Evolutionary conservation across 352 stramenopile genomes (phyloP).

Genomic region (Globisporangium emineosum): DNA sequence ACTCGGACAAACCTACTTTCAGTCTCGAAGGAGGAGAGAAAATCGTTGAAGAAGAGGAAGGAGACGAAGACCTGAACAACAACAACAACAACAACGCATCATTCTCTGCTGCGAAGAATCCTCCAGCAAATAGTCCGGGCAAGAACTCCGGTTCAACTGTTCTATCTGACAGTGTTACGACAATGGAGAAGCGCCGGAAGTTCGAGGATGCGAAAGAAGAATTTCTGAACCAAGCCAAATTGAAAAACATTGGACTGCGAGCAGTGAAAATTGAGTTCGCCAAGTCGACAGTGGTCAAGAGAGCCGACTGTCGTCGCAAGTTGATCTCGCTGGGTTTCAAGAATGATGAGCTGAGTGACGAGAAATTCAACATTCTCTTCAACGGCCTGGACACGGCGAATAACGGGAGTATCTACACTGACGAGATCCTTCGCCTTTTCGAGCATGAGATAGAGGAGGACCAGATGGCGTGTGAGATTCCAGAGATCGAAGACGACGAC

Average conservation of each 20-base stretch:
- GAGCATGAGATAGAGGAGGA: slow-evolving; percentile 72
- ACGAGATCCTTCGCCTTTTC: slow-evolving; percentile 62
- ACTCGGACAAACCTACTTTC: slow-evolving; percentile 68
- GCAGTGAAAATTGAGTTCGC: slow-evolving; percentile 66
- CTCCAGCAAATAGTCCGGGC: slow-evolving; percentile 23
- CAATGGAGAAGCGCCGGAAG: slow-evolving; percentile 44
- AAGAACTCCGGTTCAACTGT: slow-evolving; percentile 36
- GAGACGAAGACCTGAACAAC: slow-evolving; percentile 34
- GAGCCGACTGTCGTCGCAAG: slow-evolving; percentile 54
- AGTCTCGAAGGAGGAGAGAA: slow-evolving; percentile 65
- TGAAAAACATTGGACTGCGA: slow-evolving; percentile 63
- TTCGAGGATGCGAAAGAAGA: slow-evolving; percentile 80
- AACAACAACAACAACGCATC: not conserved
- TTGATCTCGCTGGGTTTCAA: slow-evolving; percentile 68
- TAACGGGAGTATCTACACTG: slow-evolving; percentile 40
- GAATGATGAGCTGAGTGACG: slow-evolving; percentile 61
- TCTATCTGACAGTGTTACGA: slow-evolving; percentile 26
- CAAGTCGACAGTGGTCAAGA: slow-evolving; percentile 46
- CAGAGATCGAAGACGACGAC: slow-evolving; percentile 81
- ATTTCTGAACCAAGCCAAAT: slow-evolving; percentile 52
- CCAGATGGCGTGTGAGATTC: slow-evolving; percentile 64
- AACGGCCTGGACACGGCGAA: slow-evolving; percentile 36
- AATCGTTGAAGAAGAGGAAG: slow-evolving; percentile 82
- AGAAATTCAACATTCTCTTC: slow-evolving; percentile 67
- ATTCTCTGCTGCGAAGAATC: slow-evolving; percentile 9